These are phyloP conservation scores for Penicillium sp. DNA, from an alignment of 2,329 filamentous ascomycete species.

Conservation along the genomic window DNA sequence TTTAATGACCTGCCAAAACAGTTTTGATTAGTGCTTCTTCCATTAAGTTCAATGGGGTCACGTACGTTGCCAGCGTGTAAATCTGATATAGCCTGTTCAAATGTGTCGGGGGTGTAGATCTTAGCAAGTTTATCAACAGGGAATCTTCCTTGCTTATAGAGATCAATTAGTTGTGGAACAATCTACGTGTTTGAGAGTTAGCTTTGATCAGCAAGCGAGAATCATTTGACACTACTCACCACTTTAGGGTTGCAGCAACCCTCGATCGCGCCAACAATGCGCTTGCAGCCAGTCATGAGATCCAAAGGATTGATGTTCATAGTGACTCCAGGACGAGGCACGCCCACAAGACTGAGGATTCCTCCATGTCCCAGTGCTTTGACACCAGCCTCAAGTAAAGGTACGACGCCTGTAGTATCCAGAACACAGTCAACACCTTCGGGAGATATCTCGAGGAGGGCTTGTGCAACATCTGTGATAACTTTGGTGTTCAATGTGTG, in stretches of 20 bases:
- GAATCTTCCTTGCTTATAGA: conserved; percentile 36
- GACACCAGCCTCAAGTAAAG: conserved; percentile 32
- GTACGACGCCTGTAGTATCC: conserved; percentile 34
- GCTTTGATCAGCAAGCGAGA: not conserved
- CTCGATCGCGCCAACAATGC: conserved; percentile 35
- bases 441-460: conserved; percentile 28
- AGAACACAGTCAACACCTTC: conserved; percentile 31
- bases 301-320: conserved; percentile 29
- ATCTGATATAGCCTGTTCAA: conserved; percentile 19
- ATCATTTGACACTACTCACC: conserved; percentile 1
- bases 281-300: conserved; percentile 31
- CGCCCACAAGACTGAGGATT: conserved; percentile 36
- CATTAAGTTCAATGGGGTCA: not conserved
- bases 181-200: conserved; percentile 20
- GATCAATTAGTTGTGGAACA: conserved; percentile 33
- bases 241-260: conserved; percentile 31
- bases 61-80: conserved; percentile 15
- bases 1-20: conserved; percentile 16
- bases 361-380: conserved; percentile 33
- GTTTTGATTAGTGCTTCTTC: not conserved
- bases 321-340: conserved; percentile 26
- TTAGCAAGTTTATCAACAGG: conserved; percentile 36
- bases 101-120: conserved; percentile 21
- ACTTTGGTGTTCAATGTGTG: conserved; percentile 39
- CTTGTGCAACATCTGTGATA: conserved; percentile 27